Base-by-base conservation (phyloP, 345 rosid species). In the Excoecaria agallocha region DNA sequence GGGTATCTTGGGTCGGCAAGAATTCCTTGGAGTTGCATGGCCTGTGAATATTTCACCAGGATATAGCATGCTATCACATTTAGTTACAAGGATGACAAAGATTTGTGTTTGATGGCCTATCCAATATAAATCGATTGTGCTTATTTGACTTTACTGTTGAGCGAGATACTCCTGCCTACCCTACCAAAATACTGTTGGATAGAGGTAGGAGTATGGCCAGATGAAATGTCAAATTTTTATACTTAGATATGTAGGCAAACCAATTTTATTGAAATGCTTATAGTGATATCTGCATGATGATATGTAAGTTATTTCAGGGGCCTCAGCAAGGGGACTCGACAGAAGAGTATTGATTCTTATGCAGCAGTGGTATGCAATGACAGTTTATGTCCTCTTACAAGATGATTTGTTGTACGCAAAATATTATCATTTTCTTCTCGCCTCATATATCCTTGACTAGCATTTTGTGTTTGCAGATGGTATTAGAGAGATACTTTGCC, bases 401-500 rank as follows among this genome's bases (percentile, higher is more conserved):
- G 41, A 68, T 51, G 58, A 5, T 51, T 49, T 66, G 22, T 38
- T 22, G 38, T 0, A 65, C 49, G 49, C 52, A 20, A 22, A 30
- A 39, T 38, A 50, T 19, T 66, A 8, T 4, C 25, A 19, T 6
- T 25, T 38, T 12, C 39, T 38, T 38, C 37, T 52, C 15, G 66
- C 50, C 25, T 43, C 43, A 30, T 60, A 19, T 55, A 39, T 22
- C 51, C 19, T 73, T 57, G 16, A 24, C 37, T 60, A 50, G 30
- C 45, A 16, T 66, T 52, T 69, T 57, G 13, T 77, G 25, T 35
- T 68, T 87, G 79, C 83, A 92, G 98, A 86, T 94, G 86, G 82
- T 92, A 64, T 76, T 94, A 37, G 94, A 94, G 85, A 91, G 98
- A 84, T 94, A 91, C 45, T 94, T 89, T 77, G 83, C 85, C 50